Evolutionary conservation across 768 basidiomycete genomes (phyloP).

Genomic region (Calocera cornea): DNA sequence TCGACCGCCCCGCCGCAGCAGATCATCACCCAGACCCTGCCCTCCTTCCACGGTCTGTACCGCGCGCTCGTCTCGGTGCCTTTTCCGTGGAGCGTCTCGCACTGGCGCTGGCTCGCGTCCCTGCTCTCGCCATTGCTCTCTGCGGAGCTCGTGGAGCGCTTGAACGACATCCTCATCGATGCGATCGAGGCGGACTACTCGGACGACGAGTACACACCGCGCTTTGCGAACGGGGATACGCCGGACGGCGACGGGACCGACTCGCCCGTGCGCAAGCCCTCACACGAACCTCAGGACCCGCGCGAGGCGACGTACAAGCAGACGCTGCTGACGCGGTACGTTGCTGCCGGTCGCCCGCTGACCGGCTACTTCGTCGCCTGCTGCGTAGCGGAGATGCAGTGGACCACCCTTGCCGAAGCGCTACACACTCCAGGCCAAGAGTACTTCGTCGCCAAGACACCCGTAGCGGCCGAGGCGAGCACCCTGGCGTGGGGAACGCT

Average conservation of each 20-base stretch:
- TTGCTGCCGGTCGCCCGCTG: constrained; percentile 58
- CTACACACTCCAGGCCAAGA: constrained; percentile 31
- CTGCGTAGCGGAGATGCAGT: constrained; percentile 71
- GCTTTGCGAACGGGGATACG: constrained; percentile 27
- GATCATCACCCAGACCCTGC: constrained; percentile 60
- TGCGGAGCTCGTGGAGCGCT: constrained; percentile 50
- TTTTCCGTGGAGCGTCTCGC: constrained; percentile 54
- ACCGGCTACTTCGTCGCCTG: constrained; percentile 84
- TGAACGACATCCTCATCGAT: constrained; percentile 57
- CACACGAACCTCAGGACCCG: not conserved
- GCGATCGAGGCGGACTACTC: constrained; percentile 34
- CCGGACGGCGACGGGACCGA: constrained; percentile 30
- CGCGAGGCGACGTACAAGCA: constrained; percentile 9
- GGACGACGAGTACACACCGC: constrained; percentile 3
- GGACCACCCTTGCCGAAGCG: constrained; percentile 71
- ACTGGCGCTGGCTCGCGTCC: constrained; percentile 47
- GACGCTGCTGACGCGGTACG: constrained; percentile 44
- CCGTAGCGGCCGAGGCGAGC: constrained; percentile 9
- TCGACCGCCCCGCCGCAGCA: constrained; percentile 43
- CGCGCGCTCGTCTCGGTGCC: constrained; percentile 69
- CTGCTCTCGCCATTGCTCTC: constrained; percentile 49
- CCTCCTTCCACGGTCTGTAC: constrained; percentile 74
- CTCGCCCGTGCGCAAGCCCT: not conserved
- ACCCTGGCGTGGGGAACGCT: constrained; percentile 42
- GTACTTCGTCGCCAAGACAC: not conserved